phyloP scores from a whole-genome alignment of 805 yeast species.

The Metschnikowia henanensis region DNA sequence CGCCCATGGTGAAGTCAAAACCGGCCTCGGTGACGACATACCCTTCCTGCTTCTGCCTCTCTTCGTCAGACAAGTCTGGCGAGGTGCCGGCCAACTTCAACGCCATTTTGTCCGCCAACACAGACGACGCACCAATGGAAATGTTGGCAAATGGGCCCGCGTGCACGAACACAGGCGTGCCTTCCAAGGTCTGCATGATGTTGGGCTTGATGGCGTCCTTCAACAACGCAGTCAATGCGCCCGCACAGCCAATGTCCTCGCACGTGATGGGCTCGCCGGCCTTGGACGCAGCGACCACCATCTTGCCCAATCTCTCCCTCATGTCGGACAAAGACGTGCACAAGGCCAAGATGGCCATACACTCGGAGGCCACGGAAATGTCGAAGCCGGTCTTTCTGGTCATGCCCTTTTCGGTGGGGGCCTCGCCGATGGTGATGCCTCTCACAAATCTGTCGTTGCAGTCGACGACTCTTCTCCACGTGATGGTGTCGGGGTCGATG shows the following conservation, averaged over 20 bases:
- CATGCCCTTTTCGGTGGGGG: constrained; percentile 77
- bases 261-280: constrained; percentile 75
- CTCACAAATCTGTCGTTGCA: constrained; percentile 80
- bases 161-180: constrained; percentile 84
- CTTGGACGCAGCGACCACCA: constrained; percentile 70
- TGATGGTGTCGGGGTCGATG: constrained; percentile 76
- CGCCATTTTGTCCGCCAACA: constrained; percentile 81
- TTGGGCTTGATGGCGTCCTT: constrained; percentile 85
- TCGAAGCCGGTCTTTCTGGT: constrained; percentile 77
- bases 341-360: constrained; percentile 82
- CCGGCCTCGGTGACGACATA: constrained; percentile 88
- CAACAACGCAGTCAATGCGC: constrained; percentile 78
- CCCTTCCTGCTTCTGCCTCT: constrained; percentile 55
- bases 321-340: constrained; percentile 68
- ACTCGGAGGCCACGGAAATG: constrained; percentile 81
- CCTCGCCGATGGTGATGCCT: constrained; percentile 77
- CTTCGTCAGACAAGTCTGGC: constrained; percentile 42
- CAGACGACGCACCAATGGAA: constrained; percentile 84
- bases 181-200: constrained; percentile 85
- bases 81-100: constrained; percentile 73
- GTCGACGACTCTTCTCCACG: constrained; percentile 84
- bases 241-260: constrained; percentile 84
- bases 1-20: constrained; percentile 90
- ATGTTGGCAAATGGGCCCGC: constrained; percentile 91
- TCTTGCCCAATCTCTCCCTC: constrained; percentile 71